Evolutionary conservation across 495 filamentous ascomycete species (phyloP), one percentile per base, ranked within the genome.

Genomic region (Penicillium taxi): DNA sequence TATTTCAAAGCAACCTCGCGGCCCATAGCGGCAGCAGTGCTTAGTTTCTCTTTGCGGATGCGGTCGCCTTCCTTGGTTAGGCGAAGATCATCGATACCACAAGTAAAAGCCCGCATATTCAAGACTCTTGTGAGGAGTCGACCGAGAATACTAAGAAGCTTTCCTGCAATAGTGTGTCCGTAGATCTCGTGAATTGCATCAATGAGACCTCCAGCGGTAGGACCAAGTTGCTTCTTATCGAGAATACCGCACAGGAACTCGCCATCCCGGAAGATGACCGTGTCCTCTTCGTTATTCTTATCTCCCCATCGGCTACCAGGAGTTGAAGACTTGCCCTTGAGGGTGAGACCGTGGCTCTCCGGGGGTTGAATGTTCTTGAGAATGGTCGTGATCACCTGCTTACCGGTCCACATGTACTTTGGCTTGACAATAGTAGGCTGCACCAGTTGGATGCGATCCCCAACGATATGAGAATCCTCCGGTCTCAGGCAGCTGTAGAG

Each of bases 151-250:
- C 86, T 87, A 29, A 99, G 74, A 1, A 95, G 65, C 51, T 81
- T 82, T 19, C 88, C 89, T 14, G 93, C 90, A 39, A 77, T 68
- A 13, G 78, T 80, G 36, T 90, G 86, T 13, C 93, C 93, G 59
- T 96, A 96, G 9, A 86, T 74, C 51, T 99, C 93, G 53, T 96
- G 86, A 4, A 99, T 73, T 0, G 86, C 75, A 59, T 99, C 89
- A 35, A 99, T 77, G 22, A 99, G 70, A 40, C 93, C 93, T 32
- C 89, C 88, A 41, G 77, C 74, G 35, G 71, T 81, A 21, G 93
- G 85, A 37, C 93, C 93, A 33, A 99, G 77, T 44, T 96, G 93
- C 29, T 84, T 81, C 64, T 99, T 99, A 59, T 99, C 93, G 18
- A 99, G 74, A 49, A 99, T 90, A 45, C 93, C 93, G 30, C 74